Evolutionary conservation across 495 filamentous ascomycete species (phyloP).

Genomic region (Lasiosphaeris hirsuta): DNA sequence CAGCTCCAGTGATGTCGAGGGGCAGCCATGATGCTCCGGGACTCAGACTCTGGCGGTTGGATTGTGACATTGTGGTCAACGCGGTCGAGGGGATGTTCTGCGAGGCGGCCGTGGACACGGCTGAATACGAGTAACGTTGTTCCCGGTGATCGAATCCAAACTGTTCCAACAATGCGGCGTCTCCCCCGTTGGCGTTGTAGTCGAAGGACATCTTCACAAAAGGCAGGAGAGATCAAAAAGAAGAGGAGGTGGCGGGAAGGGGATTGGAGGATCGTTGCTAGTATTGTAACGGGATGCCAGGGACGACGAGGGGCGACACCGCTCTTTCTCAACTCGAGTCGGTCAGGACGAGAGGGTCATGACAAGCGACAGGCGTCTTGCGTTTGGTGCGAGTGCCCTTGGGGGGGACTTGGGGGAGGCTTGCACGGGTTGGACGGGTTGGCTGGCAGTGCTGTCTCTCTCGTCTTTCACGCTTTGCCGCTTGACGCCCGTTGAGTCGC

Average conservation of each 20-base stretch:
- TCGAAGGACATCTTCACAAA: constrained; percentile 53
- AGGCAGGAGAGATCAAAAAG: constrained; percentile 19
- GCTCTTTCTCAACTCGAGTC: constrained; percentile 37
- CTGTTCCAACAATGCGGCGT: constrained; percentile 51
- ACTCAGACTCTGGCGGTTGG: constrained; percentile 36
- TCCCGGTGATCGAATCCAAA: constrained; percentile 52
- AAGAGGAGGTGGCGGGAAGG: constrained; percentile 19
- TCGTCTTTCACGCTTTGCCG: too few relatives aligned
- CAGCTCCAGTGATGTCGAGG: constrained; percentile 40
- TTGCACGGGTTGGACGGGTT: constrained; percentile 6
- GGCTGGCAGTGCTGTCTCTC: not conserved
- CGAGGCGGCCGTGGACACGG: constrained; percentile 40
- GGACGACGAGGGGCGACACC: constrained; percentile 30
- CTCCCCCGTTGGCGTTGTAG: constrained; percentile 51
- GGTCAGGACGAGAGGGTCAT: constrained; percentile 34
- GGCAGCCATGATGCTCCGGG: constrained; percentile 43
- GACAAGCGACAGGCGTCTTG: constrained; percentile 19
- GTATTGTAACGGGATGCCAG: constrained; percentile 27
- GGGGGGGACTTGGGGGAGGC: constrained; percentile 4
- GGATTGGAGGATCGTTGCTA: constrained; percentile 30
- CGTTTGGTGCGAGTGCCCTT: constrained; percentile 1
- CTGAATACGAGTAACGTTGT: constrained; percentile 43
- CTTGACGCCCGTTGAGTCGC: not conserved
- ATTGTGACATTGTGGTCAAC: constrained; percentile 41
- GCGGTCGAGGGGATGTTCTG: constrained; percentile 43